phyloP scores from a whole-genome alignment of 2,329 filamentous ascomycete species.

The Keithomyces neogunnii region DNA sequence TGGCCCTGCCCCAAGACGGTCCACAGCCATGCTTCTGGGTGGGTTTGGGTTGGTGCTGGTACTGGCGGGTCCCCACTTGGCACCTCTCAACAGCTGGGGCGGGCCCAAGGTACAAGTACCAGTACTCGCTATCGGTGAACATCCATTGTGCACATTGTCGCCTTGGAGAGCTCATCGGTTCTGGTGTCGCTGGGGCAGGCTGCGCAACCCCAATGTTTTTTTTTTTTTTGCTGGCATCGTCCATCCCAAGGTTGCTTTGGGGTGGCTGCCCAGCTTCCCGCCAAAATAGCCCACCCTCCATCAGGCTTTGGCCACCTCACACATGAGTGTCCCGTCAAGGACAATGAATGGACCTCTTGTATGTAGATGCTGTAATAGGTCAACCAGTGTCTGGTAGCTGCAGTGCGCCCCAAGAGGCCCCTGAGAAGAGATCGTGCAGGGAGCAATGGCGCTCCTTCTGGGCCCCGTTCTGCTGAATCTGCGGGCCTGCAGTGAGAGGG shows the following conservation, averaged over 20 bases:
- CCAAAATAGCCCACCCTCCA: neutral
- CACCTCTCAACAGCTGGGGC: conserved; percentile 10
- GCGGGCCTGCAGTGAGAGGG: no score
- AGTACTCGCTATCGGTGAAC: conserved; percentile 2
- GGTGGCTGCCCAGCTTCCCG: neutral
- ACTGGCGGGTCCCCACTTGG: conserved; percentile 1
- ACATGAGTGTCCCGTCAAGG: no score
- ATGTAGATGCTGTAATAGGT: no score
- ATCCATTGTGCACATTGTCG: neutral
- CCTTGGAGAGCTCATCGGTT: conserved; percentile 15
- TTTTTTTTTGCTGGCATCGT: neutral
- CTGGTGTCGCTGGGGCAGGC: conserved; percentile 9
- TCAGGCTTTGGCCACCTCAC: no score
- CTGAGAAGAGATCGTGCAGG: neutral
- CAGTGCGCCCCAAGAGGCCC: neutral
- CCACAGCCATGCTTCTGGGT: neutral
- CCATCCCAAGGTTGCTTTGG: neutral
- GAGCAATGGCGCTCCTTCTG: no score
- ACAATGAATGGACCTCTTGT: no score
- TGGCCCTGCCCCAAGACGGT: neutral
- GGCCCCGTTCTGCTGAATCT: no score
- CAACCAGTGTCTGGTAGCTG: no score
- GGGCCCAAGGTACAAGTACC: conserved; percentile 2
- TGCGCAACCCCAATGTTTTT: conserved; percentile 14
- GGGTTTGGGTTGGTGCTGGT: no score